These are phyloP conservation scores for Penicillium palitans DNA, from an alignment of 2,329 filamentous ascomycete genomes.

Conservation along the genomic window DNA sequence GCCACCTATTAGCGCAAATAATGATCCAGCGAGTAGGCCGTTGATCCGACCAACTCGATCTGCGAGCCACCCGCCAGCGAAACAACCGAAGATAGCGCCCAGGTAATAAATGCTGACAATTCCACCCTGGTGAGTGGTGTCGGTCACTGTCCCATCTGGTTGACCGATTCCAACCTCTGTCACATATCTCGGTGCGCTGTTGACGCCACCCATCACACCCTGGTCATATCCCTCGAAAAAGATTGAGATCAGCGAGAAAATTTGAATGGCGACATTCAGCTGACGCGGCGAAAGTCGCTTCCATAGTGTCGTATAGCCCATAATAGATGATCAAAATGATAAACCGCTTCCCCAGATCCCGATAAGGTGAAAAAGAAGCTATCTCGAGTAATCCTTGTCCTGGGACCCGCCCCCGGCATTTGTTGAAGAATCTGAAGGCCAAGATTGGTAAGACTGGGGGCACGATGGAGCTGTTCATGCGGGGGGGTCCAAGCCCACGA, in stretches of 20 bases:
- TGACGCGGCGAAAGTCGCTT: conserved; percentile 45
- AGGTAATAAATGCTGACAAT: conserved; percentile 57
- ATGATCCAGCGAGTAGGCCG: conserved; percentile 49
- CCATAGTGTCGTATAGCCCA: conserved; percentile 47
- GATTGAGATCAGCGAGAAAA: conserved; percentile 36
- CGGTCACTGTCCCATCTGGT: conserved; percentile 49
- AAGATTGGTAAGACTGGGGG: not conserved
- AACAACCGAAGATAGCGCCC: conserved; percentile 53
- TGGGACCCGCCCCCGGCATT: conserved; percentile 11
- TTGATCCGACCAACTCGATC: conserved; percentile 57
- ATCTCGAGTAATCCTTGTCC: conserved; percentile 14
- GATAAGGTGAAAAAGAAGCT: not conserved
- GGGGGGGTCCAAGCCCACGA: not conserved
- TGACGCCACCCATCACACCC: conserved; percentile 57
- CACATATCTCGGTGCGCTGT: conserved; percentile 42
- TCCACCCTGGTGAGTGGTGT: conserved; percentile 53
- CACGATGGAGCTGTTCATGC: not conserved
- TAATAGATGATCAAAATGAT: conserved; percentile 10
- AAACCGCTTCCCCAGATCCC: not conserved
- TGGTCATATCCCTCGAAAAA: conserved; percentile 54
- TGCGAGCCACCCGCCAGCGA: conserved; percentile 52
- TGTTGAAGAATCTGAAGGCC: not conserved
- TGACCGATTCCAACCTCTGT: conserved; percentile 47
- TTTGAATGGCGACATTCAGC: conserved; percentile 43
- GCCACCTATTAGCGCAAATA: conserved; percentile 53